Evolutionary conservation across 306 rosid species (phyloP).

Genomic region (Aeschynomene evenia): DNA sequence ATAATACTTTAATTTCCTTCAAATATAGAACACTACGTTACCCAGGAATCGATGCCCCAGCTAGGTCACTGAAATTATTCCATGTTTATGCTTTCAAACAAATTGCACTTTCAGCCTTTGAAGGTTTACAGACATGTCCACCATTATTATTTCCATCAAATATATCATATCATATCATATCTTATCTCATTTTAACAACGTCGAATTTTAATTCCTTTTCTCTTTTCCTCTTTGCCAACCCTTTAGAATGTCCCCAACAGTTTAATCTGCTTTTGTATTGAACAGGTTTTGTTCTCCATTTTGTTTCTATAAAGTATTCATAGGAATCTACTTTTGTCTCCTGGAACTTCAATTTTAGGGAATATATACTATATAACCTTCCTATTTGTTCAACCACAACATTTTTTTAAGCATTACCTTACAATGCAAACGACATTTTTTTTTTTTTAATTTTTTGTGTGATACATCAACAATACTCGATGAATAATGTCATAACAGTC

Average conservation of each 20-base stretch:
- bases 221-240: conserved; percentile 12
- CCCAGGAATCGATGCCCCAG: conserved; percentile 24
- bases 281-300: conserved; percentile 25
- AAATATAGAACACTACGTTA: neutral
- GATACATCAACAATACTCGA: no score
- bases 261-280: conserved; percentile 21
- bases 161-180: neutral
- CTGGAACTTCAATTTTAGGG: neutral
- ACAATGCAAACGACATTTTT: neutral
- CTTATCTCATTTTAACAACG: neutral
- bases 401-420: neutral
- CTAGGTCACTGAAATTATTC: conserved; percentile 29
- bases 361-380: neutral
- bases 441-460: neutral
- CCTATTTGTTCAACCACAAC: neutral
- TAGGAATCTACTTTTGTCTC: conserved; percentile 13
- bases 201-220: conserved; percentile 2
- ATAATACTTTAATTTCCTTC: neutral
- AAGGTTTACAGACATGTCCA: conserved; percentile 26
- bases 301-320: neutral
- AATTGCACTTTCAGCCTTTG: neutral
- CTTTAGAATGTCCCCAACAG: conserved; percentile 36
- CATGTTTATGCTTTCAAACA: conserved; percentile 18
- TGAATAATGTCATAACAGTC: no score
- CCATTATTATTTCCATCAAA: conserved; percentile 4